Evolutionary conservation across 805 yeast genomes (phyloP).

Genomic region (Pichia rugopelliculosa): DNA sequence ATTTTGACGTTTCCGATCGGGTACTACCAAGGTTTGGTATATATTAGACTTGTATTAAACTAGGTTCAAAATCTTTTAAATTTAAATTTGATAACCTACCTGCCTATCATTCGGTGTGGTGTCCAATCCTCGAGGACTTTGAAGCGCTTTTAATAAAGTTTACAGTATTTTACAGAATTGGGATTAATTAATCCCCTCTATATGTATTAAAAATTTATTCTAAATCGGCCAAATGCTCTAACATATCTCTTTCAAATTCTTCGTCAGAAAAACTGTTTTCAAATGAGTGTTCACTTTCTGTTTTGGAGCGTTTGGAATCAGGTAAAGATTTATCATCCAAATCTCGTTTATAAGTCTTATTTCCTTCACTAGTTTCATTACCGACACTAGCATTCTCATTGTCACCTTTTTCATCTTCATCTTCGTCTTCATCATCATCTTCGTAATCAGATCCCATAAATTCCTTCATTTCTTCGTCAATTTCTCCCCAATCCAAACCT

Average conservation of each 20-base stretch:
- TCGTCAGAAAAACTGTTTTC: slow-evolving; percentile 25
- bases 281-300: slow-evolving; percentile 18
- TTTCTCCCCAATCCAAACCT: slow-evolving; percentile 44
- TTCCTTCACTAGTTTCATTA: too few relatives aligned
- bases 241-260: slow-evolving; percentile 42
- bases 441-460: slow-evolving; percentile 41
- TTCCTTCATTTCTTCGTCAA: slow-evolving; percentile 50
- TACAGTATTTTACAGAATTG: too few relatives aligned
- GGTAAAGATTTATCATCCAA: slow-evolving; percentile 24
- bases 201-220: too few relatives aligned
- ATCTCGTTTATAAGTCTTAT: not conserved
- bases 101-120: too few relatives aligned
- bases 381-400: slow-evolving; percentile 21
- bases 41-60: too few relatives aligned
- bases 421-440: slow-evolving; percentile 27
- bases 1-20: too few relatives aligned
- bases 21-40: too few relatives aligned
- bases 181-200: not conserved
- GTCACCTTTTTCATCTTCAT: slow-evolving; percentile 17
- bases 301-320: slow-evolving; percentile 18
- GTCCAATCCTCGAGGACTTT: too few relatives aligned
- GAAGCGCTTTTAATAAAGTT: too few relatives aligned
- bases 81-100: too few relatives aligned
- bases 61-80: too few relatives aligned
- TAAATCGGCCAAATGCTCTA: slow-evolving; percentile 43